phyloP scores from a whole-genome alignment of 2,329 filamentous ascomycete species.

The Tolypocladium endophyticum region DNA sequence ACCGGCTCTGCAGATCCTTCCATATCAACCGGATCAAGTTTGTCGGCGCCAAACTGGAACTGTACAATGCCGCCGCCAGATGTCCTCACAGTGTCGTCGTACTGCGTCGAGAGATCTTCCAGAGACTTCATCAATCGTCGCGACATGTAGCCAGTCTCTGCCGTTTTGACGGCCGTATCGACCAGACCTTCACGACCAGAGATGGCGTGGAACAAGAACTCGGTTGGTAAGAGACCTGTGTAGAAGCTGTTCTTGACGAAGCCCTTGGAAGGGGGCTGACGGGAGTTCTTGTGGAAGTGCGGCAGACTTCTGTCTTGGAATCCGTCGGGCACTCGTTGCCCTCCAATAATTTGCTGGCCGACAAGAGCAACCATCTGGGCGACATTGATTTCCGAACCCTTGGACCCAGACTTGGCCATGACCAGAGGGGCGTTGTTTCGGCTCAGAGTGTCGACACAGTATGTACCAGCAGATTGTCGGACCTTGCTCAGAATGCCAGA shows the following conservation, averaged over 20 bases:
- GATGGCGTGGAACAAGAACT: slow-evolving; percentile 97
- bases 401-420: slow-evolving; percentile 96
- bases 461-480: slow-evolving; percentile 79
- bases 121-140: slow-evolving; percentile 95
- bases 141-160: slow-evolving; percentile 98
- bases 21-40: slow-evolving; percentile 94
- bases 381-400: slow-evolving; percentile 95
- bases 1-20: slow-evolving; percentile 89
- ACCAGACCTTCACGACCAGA: slow-evolving; percentile 96
- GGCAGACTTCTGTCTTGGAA: slow-evolving; percentile 93
- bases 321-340: slow-evolving; percentile 83
- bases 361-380: slow-evolving; percentile 98
- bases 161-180: slow-evolving; percentile 97
- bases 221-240: slow-evolving; percentile 75
- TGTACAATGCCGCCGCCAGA: slow-evolving; percentile 84
- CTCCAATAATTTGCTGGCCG: slow-evolving; percentile 95
- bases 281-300: slow-evolving; percentile 88
- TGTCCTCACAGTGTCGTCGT: slow-evolving; percentile 90
- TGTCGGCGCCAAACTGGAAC: slow-evolving; percentile 95
- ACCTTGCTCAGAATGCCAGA: slow-evolving; percentile 89
- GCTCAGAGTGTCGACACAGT: slow-evolving; percentile 84
- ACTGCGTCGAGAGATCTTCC: slow-evolving; percentile 86
- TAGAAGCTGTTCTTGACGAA: slow-evolving; percentile 98
- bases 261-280: slow-evolving; percentile 87
- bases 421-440: slow-evolving; percentile 85